Percentiles rank a stretch among this genome's conserved stretches.
Evolutionary conservation across 2,329 filamentous ascomycete genomes (phyloP).

Genomic region (Fusarium graminum): DNA sequence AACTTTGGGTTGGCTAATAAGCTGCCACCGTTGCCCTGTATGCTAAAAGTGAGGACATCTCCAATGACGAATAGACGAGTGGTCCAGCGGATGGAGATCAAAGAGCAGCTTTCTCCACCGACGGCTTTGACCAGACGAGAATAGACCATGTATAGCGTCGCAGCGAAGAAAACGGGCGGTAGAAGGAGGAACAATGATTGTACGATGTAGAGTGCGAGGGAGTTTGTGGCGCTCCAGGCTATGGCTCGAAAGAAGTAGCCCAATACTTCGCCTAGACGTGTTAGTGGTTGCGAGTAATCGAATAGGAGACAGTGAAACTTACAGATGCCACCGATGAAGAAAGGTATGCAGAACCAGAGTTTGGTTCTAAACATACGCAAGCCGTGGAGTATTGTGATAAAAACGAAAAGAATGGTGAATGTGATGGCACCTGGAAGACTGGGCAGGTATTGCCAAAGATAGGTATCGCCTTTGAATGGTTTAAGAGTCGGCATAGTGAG

Average conservation of each 20-base stretch:
- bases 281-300: background rate
- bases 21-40: constrained; percentile 25
- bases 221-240: constrained; percentile 22
- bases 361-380: constrained; percentile 58
- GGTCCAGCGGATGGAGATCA: constrained; percentile 22
- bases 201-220: constrained; percentile 29
- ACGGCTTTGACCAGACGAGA: constrained; percentile 20
- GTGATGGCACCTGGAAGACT: constrained; percentile 60
- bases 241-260: constrained; percentile 33
- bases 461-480: constrained; percentile 14
- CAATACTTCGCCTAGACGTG: constrained; percentile 20
- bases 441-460: constrained; percentile 54
- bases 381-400: constrained; percentile 57
- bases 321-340: constrained; percentile 62
- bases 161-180: constrained; percentile 32
- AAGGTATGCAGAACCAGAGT: constrained; percentile 63
- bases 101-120: constrained; percentile 3
- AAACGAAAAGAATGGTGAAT: constrained; percentile 60
- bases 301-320: constrained; percentile 32
- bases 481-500: constrained; percentile 19
- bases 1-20: constrained; percentile 9
- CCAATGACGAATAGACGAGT: constrained; percentile 30
- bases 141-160: constrained; percentile 38
- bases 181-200: constrained; percentile 34
- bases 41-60: constrained; percentile 29